A percentile compares a stretch with the other conserved stretches of the same genome.
phyloP scores from a whole-genome alignment of 2,329 filamentous ascomycete species.

The Aspergillus spinulosporus region DNA sequence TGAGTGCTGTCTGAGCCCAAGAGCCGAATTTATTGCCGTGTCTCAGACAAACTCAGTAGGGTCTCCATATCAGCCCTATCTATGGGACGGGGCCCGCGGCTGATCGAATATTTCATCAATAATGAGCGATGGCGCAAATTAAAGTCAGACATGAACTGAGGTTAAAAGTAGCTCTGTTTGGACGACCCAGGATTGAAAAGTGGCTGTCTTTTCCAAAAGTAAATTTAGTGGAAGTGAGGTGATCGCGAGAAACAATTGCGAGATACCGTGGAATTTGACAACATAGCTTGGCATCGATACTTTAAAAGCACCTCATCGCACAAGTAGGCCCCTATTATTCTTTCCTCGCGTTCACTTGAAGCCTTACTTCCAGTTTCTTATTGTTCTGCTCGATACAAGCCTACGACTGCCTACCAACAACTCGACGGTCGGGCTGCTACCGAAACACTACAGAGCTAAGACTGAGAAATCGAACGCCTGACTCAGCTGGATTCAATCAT shows the following conservation, averaged over 20 bases:
- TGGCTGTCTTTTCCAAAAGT: constrained; percentile 17
- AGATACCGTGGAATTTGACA: constrained; percentile 22
- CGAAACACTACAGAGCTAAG: neutral
- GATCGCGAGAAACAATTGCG: constrained; percentile 35
- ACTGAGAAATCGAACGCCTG: neutral
- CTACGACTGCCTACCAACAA: neutral
- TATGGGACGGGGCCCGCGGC: neutral
- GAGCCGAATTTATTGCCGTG: constrained; percentile 36
- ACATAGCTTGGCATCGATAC: constrained; percentile 24
- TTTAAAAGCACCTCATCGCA: constrained; percentile 20
- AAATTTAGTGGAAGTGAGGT: constrained; percentile 32
- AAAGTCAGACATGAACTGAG: constrained; percentile 19
- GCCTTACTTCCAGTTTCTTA: neutral
- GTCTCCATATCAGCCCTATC: constrained; percentile 14
- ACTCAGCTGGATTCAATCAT: too few species aligned
- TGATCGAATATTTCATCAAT: constrained; percentile 3
- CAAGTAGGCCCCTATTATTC: neutral
- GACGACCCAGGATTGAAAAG: constrained; percentile 13
- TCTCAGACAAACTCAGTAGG: constrained; percentile 20
- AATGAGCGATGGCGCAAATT: constrained; percentile 18
- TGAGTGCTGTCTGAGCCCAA: constrained; percentile 22
- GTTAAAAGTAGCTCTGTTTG: constrained; percentile 25
- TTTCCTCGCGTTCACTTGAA: neutral
- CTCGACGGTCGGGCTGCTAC: neutral
- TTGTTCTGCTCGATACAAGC: neutral